These are phyloP conservation scores for Paracorniculantispora psalliotae DNA, from an alignment of 2,329 filamentous ascomycete species.

Conservation along the genomic window DNA sequence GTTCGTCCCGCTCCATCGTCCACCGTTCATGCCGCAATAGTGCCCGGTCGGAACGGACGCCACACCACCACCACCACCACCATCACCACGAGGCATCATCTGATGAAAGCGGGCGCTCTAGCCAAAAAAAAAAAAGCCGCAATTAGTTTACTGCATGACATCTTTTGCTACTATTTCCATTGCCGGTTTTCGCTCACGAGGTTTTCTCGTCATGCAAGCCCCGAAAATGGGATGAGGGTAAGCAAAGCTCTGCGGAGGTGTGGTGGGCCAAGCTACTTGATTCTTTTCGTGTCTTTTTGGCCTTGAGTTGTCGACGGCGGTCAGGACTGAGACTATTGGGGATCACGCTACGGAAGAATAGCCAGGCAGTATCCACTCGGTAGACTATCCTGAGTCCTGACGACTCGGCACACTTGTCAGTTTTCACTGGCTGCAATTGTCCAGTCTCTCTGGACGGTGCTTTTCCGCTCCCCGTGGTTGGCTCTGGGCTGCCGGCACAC, in stretches of 20 bases:
- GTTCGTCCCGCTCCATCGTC: constrained; percentile 6
- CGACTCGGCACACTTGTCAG: neutral
- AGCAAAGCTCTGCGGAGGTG: no score
- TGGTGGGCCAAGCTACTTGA: neutral
- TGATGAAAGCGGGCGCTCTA: no score
- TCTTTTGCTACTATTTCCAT: no score
- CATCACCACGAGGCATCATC: constrained; percentile 5
- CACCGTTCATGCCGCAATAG: constrained; percentile 12
- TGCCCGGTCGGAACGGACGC: constrained; percentile 1
- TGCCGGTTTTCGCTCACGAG: neutral
- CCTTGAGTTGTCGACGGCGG: neutral
- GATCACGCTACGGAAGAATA: neutral
- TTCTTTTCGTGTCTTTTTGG: neutral
- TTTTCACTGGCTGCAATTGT: neutral
- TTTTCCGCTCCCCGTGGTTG: neutral
- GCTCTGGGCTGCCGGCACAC: neutral
- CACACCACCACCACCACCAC: neutral
- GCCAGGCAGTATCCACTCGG: neutral
- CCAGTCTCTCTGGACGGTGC: neutral
- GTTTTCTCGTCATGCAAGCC: no score
- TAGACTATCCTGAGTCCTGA: neutral
- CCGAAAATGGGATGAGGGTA: no score
- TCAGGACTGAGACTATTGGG: neutral
- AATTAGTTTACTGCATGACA: no score
- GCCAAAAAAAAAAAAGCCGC: no score